These are phyloP conservation scores for Yarrowia sp. DNA, from an alignment of 805 yeast species.

Conservation along the genomic window DNA sequence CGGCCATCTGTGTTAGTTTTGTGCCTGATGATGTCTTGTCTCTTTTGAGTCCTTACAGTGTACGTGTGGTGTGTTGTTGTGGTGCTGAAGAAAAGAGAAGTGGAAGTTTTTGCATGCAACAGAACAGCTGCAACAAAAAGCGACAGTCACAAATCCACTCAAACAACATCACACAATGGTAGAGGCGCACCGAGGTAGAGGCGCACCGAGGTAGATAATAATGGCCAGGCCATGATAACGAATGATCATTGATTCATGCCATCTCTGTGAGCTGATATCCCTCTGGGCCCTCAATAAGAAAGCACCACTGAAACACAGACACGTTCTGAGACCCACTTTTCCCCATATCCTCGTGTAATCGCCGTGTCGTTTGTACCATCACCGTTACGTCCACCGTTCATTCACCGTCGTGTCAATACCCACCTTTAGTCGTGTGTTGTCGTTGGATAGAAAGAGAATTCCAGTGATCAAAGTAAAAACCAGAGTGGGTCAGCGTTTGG, in stretches of 20 bases:
- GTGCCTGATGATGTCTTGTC: background rate
- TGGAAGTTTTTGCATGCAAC: background rate
- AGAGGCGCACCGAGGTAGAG: background rate
- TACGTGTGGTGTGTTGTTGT: background rate
- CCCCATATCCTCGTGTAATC: background rate
- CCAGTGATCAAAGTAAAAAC: conserved; percentile 24
- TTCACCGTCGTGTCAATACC: conserved; percentile 15
- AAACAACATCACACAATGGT: background rate
- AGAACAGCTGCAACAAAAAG: background rate
- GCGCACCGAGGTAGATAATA: background rate
- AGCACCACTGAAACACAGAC: background rate
- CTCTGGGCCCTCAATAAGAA: background rate
- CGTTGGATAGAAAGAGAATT: conserved; percentile 25
- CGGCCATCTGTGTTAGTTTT: conserved; percentile 65
- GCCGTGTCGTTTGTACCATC: conserved; percentile 1
- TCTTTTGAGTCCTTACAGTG: background rate
- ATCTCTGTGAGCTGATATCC: background rate
- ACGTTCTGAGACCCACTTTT: background rate
- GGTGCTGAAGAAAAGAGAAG: background rate
- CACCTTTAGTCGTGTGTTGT: conserved; percentile 26
- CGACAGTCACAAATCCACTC: background rate
- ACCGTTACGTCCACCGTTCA: conserved; percentile 10
- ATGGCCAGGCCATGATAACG: background rate
- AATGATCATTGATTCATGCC: background rate
- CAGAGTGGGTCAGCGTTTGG: conserved; percentile 23